A percentile compares a stretch with the other conserved stretches of the same genome.
phyloP scores from a whole-genome alignment of 1,284 basidiomycete species.

The Cryptococcus amylolentus region DNA sequence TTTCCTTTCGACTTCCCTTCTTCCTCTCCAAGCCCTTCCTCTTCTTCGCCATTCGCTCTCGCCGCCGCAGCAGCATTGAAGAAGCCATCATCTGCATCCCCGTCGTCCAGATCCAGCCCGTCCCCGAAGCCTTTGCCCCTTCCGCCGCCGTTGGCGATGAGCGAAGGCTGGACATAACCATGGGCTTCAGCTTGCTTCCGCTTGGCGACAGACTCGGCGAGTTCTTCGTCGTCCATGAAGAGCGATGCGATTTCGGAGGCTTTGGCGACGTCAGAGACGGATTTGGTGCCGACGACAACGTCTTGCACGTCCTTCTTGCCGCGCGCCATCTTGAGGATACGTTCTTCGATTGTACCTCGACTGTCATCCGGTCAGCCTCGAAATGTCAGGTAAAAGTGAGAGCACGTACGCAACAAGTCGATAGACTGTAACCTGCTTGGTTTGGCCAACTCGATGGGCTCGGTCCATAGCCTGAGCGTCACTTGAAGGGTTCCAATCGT shows the following conservation, averaged over 20 bases:
- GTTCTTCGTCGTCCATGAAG: conserved; percentile 82
- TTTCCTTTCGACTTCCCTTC: conserved; percentile 4
- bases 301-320: conserved; percentile 99
- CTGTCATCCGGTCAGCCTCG: conserved; percentile 49
- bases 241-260: conserved; percentile 96
- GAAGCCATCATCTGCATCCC: conserved; percentile 45
- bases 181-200: conserved; percentile 50
- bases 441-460: conserved; percentile 97
- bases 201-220: conserved; percentile 48
- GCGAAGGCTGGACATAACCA: conserved; percentile 33
- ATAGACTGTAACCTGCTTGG: conserved; percentile 98
- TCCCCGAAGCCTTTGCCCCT: conserved; percentile 34
- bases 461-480: conserved; percentile 99
- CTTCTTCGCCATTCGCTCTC: conserved; percentile 26
- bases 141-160: background rate
- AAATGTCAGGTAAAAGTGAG: background rate
- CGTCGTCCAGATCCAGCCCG: conserved; percentile 25
- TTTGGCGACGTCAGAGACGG: conserved; percentile 83
- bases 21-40: conserved; percentile 27
- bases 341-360: conserved; percentile 96
- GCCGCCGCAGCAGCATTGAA: conserved; percentile 25
- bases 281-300: conserved; percentile 97
- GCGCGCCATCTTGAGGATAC: conserved; percentile 88
- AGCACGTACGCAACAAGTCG: conserved; percentile 64
- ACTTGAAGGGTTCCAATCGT: conserved; percentile 99